These are phyloP conservation scores for Phytomonas sp. DNA, from an alignment of 208 protist species.

Conservation along the genomic window DNA sequence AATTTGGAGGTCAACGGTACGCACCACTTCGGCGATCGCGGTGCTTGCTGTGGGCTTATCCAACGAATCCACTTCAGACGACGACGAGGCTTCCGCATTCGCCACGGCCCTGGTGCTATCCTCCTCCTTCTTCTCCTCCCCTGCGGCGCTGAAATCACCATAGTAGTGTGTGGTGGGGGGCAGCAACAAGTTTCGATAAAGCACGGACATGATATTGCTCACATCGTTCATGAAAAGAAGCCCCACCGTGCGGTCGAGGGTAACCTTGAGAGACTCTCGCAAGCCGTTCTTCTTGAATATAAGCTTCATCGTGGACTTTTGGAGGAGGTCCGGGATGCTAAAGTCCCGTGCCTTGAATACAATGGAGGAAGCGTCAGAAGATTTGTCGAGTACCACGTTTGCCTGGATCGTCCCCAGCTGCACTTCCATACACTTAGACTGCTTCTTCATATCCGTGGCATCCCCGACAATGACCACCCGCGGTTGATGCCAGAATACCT, in stretches of 20 bases:
- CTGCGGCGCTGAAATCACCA: slow-evolving; percentile 12
- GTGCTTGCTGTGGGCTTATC: background rate
- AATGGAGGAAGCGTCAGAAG: slow-evolving; percentile 18
- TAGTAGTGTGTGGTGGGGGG: slow-evolving; percentile 44
- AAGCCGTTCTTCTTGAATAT: slow-evolving; percentile 17
- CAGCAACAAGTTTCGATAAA: slow-evolving; percentile 56
- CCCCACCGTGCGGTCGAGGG: slow-evolving; percentile 41
- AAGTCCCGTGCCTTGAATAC: slow-evolving; percentile 53
- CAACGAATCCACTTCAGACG: background rate
- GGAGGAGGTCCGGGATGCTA: slow-evolving; percentile 55
- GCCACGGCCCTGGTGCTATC: background rate
- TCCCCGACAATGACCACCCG: slow-evolving; percentile 59
- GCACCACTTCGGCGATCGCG: background rate
- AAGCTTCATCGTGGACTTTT: slow-evolving; percentile 43
- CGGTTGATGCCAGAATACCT: slow-evolving; percentile 68
- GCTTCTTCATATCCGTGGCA: slow-evolving; percentile 35
- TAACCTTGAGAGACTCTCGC: slow-evolving; percentile 21
- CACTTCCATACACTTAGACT: slow-evolving; percentile 33
- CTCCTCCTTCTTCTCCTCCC: background rate
- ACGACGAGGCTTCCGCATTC: background rate
- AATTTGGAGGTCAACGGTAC: slow-evolving; percentile 42
- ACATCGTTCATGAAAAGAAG: slow-evolving; percentile 53
- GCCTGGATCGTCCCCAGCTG: slow-evolving; percentile 65
- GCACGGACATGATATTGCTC: slow-evolving; percentile 45
- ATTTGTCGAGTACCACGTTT: slow-evolving; percentile 36